A percentile compares a stretch with the other conserved stretches of the same genome.
Evolutionary conservation across 306 rosid species (phyloP).

Genomic region (Alnus glutinosa): DNA sequence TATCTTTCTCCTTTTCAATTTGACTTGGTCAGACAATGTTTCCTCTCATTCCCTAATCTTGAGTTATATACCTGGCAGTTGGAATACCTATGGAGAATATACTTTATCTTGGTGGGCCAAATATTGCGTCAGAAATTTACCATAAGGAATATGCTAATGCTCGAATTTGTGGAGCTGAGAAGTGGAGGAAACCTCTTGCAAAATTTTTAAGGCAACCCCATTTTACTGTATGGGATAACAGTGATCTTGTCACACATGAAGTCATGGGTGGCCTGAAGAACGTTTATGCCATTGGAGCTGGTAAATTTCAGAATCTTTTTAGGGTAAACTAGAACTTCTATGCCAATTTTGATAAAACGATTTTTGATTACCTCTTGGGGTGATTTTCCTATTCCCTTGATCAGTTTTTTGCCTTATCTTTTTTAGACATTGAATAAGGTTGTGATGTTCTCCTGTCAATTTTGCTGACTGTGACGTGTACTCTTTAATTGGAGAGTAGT

Average conservation of each 20-base stretch:
- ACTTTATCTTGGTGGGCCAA: constrained; percentile 94
- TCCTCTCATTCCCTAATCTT: constrained; percentile 13
- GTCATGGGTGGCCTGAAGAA: constrained; percentile 99
- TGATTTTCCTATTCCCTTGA: background rate
- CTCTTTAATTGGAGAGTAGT: too few species aligned
- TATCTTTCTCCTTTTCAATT: constrained; percentile 10
- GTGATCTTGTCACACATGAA: constrained; percentile 91
- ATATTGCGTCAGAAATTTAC: constrained; percentile 90
- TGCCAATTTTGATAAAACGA: background rate
- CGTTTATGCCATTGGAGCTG: constrained; percentile 96
- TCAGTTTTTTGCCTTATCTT: background rate
- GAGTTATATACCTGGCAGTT: constrained; percentile 44
- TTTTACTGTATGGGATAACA: constrained; percentile 90
- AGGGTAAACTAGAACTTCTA: background rate
- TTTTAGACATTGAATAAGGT: too few species aligned
- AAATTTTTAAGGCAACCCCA: constrained; percentile 85
- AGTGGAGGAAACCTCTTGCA: constrained; percentile 90
- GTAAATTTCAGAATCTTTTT: constrained; percentile 39
- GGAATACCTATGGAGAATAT: constrained; percentile 85
- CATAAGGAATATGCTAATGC: constrained; percentile 96
- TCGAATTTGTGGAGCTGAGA: constrained; percentile 92
- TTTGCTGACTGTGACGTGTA: too few species aligned
- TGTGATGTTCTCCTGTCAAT: too few species aligned
- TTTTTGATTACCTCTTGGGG: background rate
- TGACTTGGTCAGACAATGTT: background rate